Percentiles rank a stretch among this genome's conserved stretches.
phyloP scores from a whole-genome alignment of 805 yeast species.

The Wickerhamomyces xylosicus region DNA sequence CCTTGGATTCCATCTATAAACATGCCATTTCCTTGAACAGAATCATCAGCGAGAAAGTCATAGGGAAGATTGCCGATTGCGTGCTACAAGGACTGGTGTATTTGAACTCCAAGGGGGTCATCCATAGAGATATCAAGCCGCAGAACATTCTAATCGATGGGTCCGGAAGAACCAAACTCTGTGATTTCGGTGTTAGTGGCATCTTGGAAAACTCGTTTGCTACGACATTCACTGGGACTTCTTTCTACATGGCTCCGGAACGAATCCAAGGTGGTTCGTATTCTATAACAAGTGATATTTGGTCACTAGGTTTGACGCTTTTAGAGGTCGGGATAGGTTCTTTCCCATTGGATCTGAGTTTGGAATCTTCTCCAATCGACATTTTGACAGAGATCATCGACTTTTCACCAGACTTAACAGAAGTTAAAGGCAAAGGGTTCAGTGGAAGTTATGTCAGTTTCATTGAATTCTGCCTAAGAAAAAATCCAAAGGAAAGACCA shows the following conservation, averaged over 20 bases:
- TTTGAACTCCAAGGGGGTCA: slow-evolving; percentile 76
- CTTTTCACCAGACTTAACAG: slow-evolving; percentile 75
- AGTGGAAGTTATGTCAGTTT: slow-evolving; percentile 33
- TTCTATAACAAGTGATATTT: slow-evolving; percentile 89
- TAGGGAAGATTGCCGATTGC: slow-evolving; percentile 84
- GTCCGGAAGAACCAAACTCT: slow-evolving; percentile 77
- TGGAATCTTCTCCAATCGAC: slow-evolving; percentile 75
- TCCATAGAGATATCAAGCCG: slow-evolving; percentile 95
- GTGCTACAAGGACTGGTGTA: slow-evolving; percentile 81
- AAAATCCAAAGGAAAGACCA: slow-evolving; percentile 73
- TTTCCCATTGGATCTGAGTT: slow-evolving; percentile 54
- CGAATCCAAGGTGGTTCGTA: slow-evolving; percentile 93
- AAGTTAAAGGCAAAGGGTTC: slow-evolving; percentile 37
- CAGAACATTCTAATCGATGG: slow-evolving; percentile 76
- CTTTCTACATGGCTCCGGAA: slow-evolving; percentile 98
- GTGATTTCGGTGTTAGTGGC: slow-evolving; percentile 98
- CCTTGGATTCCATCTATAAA: slow-evolving; percentile 85
- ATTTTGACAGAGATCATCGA: slow-evolving; percentile 71
- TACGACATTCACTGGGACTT: slow-evolving; percentile 94
- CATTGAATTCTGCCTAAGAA: slow-evolving; percentile 68
- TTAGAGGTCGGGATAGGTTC: slow-evolving; percentile 89
- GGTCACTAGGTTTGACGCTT: slow-evolving; percentile 91
- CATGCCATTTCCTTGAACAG: slow-evolving; percentile 66
- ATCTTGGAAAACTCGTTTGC: slow-evolving; percentile 93
- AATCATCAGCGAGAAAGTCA: slow-evolving; percentile 83